Evolutionary conservation across 2,329 filamentous ascomycete genomes (phyloP).

Genomic region (Byssochlamys sp.): DNA sequence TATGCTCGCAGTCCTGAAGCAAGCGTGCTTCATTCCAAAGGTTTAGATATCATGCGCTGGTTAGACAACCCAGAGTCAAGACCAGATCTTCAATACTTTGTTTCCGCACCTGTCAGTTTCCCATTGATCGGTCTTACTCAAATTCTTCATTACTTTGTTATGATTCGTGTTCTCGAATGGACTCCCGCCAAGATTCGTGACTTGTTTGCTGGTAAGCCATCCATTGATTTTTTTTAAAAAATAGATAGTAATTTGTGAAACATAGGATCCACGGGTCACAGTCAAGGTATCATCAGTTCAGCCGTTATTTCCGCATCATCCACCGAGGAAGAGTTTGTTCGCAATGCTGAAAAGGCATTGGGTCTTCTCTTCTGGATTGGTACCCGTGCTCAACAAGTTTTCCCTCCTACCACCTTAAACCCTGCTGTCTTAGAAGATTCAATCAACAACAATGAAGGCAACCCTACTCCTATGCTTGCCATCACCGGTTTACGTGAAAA

Average conservation of each 20-base stretch:
- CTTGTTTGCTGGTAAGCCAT: slow-evolving; percentile 69
- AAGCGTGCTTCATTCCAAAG: slow-evolving; percentile 93
- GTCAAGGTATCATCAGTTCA: slow-evolving; percentile 88
- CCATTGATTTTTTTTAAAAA: too few species aligned
- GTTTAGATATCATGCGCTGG: slow-evolving; percentile 91
- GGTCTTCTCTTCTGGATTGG: slow-evolving; percentile 98
- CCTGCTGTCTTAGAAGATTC: slow-evolving; percentile 87
- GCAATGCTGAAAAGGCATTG: slow-evolving; percentile 67
- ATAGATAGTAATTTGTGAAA: too few species aligned
- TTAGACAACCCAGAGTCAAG: slow-evolving; percentile 79
- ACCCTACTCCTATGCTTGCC: slow-evolving; percentile 92
- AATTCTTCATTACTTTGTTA: slow-evolving; percentile 87
- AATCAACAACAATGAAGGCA: slow-evolving; percentile 85
- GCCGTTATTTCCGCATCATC: slow-evolving; percentile 82
- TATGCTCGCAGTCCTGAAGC: slow-evolving; percentile 74
- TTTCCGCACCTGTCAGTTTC: slow-evolving; percentile 89
- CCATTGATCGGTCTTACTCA: slow-evolving; percentile 93
- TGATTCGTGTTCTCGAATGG: slow-evolving; percentile 80
- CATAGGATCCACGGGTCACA: slow-evolving; percentile 94
- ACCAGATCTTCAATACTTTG: slow-evolving; percentile 85
- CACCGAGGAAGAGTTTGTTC: slow-evolving; percentile 84
- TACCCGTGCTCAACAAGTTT: slow-evolving; percentile 90
- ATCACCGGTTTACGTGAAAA: slow-evolving; percentile 82
- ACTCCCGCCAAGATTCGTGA: slow-evolving; percentile 81
- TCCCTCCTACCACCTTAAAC: slow-evolving; percentile 85